phyloP scores from a whole-genome alignment of 805 yeast species.

The Myxozyma mucilagina region DNA sequence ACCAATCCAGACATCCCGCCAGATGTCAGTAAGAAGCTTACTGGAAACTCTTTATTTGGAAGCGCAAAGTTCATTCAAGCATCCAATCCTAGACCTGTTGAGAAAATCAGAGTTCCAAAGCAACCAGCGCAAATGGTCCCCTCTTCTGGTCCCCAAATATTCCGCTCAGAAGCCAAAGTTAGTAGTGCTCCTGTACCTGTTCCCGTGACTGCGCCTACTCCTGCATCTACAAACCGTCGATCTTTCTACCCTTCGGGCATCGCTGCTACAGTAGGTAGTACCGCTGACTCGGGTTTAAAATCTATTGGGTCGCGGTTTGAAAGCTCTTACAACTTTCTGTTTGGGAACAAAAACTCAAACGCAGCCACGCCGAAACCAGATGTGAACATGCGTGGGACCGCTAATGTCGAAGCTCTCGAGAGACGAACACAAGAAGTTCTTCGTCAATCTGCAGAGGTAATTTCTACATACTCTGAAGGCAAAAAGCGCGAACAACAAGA shows the following conservation, averaged over 20 bases:
- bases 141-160: no score
- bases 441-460: constrained; percentile 20
- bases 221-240: neutral
- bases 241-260: constrained; percentile 33
- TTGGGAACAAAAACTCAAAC: constrained; percentile 22
- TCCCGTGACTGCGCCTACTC: neutral
- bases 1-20: neutral
- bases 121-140: neutral
- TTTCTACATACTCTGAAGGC: constrained; percentile 16
- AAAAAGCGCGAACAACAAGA: constrained; percentile 10
- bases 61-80: constrained; percentile 5
- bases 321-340: constrained; percentile 38
- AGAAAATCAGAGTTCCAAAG: constrained; percentile 4
- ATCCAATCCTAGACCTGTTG: neutral
- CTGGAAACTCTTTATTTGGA: constrained; percentile 1
- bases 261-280: constrained; percentile 32
- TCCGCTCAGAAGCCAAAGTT: no score
- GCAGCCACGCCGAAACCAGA: neutral
- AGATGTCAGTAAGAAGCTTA: neutral
- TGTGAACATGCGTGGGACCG: constrained; percentile 20
- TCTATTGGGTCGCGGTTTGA: constrained; percentile 41
- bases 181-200: neutral
- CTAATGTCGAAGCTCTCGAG: constrained; percentile 17
- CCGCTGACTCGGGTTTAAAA: constrained; percentile 38
- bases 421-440: constrained; percentile 27